phyloP scores from a whole-genome alignment of 352 stramenopile species.

The Globisporangium acanthophoron region DNA sequence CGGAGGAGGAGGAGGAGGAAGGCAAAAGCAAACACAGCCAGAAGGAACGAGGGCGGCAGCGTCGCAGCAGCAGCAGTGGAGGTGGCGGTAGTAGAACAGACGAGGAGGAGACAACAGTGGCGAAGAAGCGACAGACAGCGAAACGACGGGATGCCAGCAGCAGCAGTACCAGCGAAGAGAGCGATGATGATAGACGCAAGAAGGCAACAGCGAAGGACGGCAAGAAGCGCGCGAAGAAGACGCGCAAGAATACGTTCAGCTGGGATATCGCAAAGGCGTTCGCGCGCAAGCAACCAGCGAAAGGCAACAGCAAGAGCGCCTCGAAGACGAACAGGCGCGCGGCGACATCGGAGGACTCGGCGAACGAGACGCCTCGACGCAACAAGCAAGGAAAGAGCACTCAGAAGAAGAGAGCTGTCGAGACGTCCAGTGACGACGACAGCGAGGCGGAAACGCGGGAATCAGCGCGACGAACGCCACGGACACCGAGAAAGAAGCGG shows the following conservation, averaged over 20 bases:
- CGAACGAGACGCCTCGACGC: background rate
- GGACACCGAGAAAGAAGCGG: background rate
- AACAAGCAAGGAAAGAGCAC: background rate
- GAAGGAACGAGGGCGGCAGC: too few species aligned
- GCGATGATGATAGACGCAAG: constrained; percentile 1
- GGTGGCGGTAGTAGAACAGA: background rate
- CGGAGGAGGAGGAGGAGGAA: background rate
- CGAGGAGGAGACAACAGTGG: background rate
- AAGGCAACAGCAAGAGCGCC: background rate
- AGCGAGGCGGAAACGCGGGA: background rate
- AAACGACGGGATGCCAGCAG: background rate
- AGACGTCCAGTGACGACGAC: background rate
- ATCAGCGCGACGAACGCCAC: background rate
- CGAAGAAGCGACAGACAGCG: background rate
- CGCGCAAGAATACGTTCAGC: constrained; percentile 61
- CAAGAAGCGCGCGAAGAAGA: constrained; percentile 32
- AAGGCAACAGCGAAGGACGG: background rate
- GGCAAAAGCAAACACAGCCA: background rate
- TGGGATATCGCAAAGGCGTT: constrained; percentile 72
- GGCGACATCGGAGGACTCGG: background rate
- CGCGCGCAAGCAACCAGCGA: constrained; percentile 36
- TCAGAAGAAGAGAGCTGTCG: background rate
- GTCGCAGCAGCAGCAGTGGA: background rate
- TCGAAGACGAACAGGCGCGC: background rate
- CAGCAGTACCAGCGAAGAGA: background rate